Conservation (phyloP, 257 asterid species). For the Perilla frutescens region DNA sequence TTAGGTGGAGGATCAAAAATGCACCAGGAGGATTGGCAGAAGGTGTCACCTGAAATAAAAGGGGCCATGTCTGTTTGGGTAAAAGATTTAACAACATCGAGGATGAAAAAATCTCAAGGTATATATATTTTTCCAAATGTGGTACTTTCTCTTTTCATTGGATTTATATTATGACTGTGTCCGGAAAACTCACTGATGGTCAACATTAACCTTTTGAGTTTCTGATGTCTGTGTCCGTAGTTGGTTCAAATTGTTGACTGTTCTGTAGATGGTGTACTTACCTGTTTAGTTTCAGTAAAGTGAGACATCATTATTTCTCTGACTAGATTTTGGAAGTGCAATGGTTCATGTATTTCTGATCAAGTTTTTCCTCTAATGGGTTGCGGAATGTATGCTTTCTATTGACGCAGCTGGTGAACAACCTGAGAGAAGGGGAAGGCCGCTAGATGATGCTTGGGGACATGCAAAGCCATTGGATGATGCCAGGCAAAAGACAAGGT, state of each 20-base stretch:
- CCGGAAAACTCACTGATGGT: neutral
- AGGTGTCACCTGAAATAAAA: constrained; percentile 25
- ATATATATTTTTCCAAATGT: neutral
- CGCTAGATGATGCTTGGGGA: constrained; percentile 59
- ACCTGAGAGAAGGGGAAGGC: constrained; percentile 55
- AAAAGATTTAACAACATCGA: constrained; percentile 15
- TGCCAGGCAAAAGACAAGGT: constrained; percentile 54
- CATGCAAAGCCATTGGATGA: constrained; percentile 56
- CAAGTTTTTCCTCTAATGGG: neutral
- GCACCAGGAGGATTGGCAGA: constrained; percentile 26
- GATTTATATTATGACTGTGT: neutral
- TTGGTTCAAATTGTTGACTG: neutral
- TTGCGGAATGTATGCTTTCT: constrained; percentile 14
- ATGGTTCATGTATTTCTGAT: constrained; percentile 8
- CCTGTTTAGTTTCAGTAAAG: constrained; percentile 10
- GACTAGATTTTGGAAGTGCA: constrained; percentile 2
- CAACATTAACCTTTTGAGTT: neutral
- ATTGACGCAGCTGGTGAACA: constrained; percentile 32
- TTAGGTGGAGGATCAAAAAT: constrained; percentile 29
- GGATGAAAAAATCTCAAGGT: constrained; percentile 39
- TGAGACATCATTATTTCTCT: neutral
- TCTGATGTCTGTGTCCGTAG: neutral
- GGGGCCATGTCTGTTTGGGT: constrained; percentile 30
- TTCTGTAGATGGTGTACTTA: constrained; percentile 1
- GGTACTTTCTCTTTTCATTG: constrained; percentile 8